A percentile compares a stretch with the other conserved stretches of the same genome.
Conservation (phyloP, 2,329 filamentous ascomycete genomes). For the Diplodia mutila region DNA sequence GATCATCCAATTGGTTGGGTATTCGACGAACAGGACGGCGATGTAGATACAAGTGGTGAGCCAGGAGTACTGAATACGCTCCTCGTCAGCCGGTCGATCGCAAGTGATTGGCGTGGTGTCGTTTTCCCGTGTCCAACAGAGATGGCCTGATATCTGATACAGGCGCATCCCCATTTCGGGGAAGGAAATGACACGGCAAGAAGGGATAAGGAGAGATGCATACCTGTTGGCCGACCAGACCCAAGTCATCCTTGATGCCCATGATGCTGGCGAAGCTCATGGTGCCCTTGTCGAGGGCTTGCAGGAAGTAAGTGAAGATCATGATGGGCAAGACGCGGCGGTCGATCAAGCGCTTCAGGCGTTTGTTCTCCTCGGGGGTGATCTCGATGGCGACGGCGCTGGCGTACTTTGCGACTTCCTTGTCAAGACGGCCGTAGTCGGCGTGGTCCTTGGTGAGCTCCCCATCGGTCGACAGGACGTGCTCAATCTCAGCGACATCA, state of each 20-base stretch:
- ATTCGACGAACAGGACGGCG: conserved; percentile 60
- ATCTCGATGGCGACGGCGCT: conserved; percentile 61
- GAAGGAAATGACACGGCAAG: neutral
- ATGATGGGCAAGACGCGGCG: conserved; percentile 58
- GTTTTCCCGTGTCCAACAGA: neutral
- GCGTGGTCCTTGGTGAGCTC: conserved; percentile 55
- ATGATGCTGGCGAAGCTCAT: conserved; percentile 66
- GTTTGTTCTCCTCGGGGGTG: conserved; percentile 60
- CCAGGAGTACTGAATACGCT: conserved; percentile 57
- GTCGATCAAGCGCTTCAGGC: conserved; percentile 59
- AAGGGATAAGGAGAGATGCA: conserved; percentile 37
- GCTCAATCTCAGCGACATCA: conserved; percentile 53
- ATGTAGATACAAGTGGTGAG: conserved; percentile 58
- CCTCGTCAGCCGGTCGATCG: neutral
- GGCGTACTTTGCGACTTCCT: conserved; percentile 72
- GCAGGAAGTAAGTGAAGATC: conserved; percentile 65
- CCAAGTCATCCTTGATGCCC: conserved; percentile 62
- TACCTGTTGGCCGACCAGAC: conserved; percentile 57
- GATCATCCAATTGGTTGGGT: conserved; percentile 69
- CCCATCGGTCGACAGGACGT: conserved; percentile 50
- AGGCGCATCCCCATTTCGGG: neutral
- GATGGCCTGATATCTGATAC: neutral
- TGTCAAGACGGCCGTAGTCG: conserved; percentile 66
- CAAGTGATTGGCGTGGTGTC: neutral
- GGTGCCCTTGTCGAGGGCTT: conserved; percentile 66